Base-by-base conservation (phyloP, 495 filamentous ascomycete genomes). In the Extremus antarcticus region DNA sequence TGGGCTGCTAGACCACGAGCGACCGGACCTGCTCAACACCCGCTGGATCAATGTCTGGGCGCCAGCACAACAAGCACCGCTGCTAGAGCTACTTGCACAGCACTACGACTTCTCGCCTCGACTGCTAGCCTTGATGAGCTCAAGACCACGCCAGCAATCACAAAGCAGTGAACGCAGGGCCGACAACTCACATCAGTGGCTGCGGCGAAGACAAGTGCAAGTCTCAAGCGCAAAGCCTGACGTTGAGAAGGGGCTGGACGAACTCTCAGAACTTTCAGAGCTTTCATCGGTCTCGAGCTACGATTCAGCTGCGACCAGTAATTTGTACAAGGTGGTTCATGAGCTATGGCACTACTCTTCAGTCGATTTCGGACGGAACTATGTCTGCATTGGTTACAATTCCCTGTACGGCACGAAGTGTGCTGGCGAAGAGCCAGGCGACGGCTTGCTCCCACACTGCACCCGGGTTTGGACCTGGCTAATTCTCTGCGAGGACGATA, bases 1-100 rank as follows among this genome's bases (percentile, higher is more conserved):
- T 9, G 50, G 49, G 19, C 58, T 74, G 1, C 56, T 76, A 13
- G 47, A 55, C 13, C 38, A 47, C 1, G 53, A 67, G 25, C 58
- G 63, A 51, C 64, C 63, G 2, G 50, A 63, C 11, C 25, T 53
- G 19, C 54, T 68, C 10, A 59, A 69, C 38, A 66, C 65, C 20
- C 65, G 85, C 65, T 90, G 86, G 86, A 87, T 89, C 52, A 85
- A 88, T 59, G 76, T 89, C n/a, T 90, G 84, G 83, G 68, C 74
- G 47, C 85, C 85, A 10, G 77, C 81, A 56, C 63, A 70, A 25
- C 84, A 90, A 56, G 72, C 67, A 35, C 70, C 76, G 0, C 62
- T 74, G 0, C 74, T 88, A 32, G 71, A 74, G 64, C 47, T 66
- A 13, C 66, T 85, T 25, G 74, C 79, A 19, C 65, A 70, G 20